These are phyloP conservation scores for Suhomyces sp. DNA, from an alignment of 805 yeast genomes.

Conservation along the genomic window DNA sequence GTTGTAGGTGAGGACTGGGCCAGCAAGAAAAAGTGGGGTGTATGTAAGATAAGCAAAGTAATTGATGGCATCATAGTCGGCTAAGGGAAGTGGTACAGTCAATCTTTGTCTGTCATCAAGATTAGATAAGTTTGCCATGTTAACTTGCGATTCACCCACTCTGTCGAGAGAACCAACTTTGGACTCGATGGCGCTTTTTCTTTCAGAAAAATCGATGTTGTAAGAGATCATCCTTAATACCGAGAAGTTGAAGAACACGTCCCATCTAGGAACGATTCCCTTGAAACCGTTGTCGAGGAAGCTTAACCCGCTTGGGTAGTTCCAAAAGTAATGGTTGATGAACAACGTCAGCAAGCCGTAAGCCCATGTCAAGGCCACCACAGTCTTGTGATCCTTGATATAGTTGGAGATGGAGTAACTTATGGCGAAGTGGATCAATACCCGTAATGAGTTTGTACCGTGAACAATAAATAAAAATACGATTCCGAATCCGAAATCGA, in stretches of 20 bases:
- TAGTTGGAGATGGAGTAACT: constrained; percentile 51
- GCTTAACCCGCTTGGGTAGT: constrained; percentile 52
- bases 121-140: constrained; percentile 7
- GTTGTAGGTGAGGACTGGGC: constrained; percentile 91
- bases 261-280: constrained; percentile 91
- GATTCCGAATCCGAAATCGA: constrained; percentile 73
- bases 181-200: constrained; percentile 15
- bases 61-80: constrained; percentile 62
- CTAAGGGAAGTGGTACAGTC: constrained; percentile 57
- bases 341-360: constrained; percentile 81
- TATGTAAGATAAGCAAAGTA: constrained; percentile 77
- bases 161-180: constrained; percentile 2
- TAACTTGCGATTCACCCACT: too few species aligned
- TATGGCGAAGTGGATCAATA: constrained; percentile 56
- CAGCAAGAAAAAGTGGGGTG: constrained; percentile 90
- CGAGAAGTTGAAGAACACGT: constrained; percentile 90
- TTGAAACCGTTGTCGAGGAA: constrained; percentile 59
- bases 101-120: constrained; percentile 65
- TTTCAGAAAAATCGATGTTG: constrained; percentile 69
- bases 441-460: constrained; percentile 69
- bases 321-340: constrained; percentile 67
- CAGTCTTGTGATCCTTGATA: constrained; percentile 32
- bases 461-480: constrained; percentile 71
- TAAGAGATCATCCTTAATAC: constrained; percentile 80
- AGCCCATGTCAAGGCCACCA: constrained; percentile 59